Evolutionary conservation across 1,139 yeast species (phyloP), one percentile per base, ranked within the genome.

Genomic region (Geotrichum cucujoidarum): DNA sequence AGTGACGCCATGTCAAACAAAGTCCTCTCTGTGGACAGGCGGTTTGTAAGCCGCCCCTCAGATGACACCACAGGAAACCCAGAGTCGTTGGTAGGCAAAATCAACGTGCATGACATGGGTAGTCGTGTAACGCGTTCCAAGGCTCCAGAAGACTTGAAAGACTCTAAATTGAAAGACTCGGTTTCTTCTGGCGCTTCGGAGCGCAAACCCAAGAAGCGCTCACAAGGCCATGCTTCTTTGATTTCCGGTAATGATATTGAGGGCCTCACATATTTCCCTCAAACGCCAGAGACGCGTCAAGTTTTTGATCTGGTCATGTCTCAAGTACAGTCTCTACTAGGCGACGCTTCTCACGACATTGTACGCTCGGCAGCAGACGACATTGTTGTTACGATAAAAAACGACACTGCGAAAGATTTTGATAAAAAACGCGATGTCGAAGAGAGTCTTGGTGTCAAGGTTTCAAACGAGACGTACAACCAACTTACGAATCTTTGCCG

Each of bases 31-130:
- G 75, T 77, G 54, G 87, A 80, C 57, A 71, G 76, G 51, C 64
- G 80, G 47, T 66, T 74, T 43, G 58, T 78, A 36, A 69, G 66
- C 34, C 61, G 70, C 16, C 63, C 71, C 3, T 68, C 70, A 33
- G 70, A 67, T 45, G 79, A 77, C 49, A 78, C 76, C 10, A 63
- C 71, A 42, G 79, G 83, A 14, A 78, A 75, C 41, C 95, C 95
- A 0, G 77, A 77, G 46, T 81, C 95, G 0, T 68, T 88, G 60
- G 76, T 73, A 5, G 95, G 95, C 1, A 78, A 74, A 50, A 72
- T 88, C 20, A 68, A 79, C 2, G 68, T 76, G 46, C 71, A 72
- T 37, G 95, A 87, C 49, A 78, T 88, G 83, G 96, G 97, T 0
- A 61, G 77, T 3, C 64, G 77, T 37, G 74, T 69, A 3, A 43